Percentiles rank a stretch among this genome's conserved stretches.
These are phyloP conservation scores for Macadamia tetraphylla DNA, from an alignment of 164 flowering plant species.

Conservation along the genomic window DNA sequence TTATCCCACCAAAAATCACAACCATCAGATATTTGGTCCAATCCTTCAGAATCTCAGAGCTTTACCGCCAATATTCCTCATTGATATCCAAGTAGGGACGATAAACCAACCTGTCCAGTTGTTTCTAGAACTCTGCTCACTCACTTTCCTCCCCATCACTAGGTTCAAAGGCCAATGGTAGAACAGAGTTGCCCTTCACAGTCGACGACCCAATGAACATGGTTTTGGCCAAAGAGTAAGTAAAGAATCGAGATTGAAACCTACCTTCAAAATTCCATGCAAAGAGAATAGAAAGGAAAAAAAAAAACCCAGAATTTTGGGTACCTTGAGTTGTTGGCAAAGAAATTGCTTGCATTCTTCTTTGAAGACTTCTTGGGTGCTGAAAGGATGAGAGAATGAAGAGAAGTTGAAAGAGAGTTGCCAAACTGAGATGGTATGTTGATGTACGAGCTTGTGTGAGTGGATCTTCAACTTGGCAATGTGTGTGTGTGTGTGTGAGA, in stretches of 20 bases:
- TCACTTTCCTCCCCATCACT: constrained; percentile 3
- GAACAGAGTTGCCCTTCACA: constrained; percentile 8
- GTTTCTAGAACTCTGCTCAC: constrained; percentile 67
- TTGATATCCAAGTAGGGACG: constrained; percentile 68
- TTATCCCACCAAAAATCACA: constrained; percentile 92
- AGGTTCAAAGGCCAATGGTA: neutral
- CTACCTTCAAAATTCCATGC: constrained; percentile 43
- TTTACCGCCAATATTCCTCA: constrained; percentile 36
- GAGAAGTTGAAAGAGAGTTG: constrained; percentile 38
- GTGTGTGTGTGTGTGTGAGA: constrained; percentile 4
- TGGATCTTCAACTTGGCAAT: constrained; percentile 45
- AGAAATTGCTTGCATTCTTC: constrained; percentile 7
- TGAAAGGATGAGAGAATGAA: constrained; percentile 33
- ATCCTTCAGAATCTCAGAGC: constrained; percentile 40
- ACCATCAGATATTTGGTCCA: constrained; percentile 73
- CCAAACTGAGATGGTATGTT: constrained; percentile 49
- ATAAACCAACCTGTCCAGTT: constrained; percentile 81
- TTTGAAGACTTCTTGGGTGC: constrained; percentile 37
- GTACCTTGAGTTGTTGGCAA: constrained; percentile 15
- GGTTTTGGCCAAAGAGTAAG: constrained; percentile 44
- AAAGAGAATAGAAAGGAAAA: constrained; percentile 39
- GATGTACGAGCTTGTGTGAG: constrained; percentile 37
- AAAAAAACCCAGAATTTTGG: constrained; percentile 39
- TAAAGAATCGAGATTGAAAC: constrained; percentile 34
- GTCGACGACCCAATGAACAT: constrained; percentile 24